These are phyloP conservation scores for Phyllosticta citriasiana DNA, from an alignment of 2,329 filamentous ascomycete species.

Conservation along the genomic window DNA sequence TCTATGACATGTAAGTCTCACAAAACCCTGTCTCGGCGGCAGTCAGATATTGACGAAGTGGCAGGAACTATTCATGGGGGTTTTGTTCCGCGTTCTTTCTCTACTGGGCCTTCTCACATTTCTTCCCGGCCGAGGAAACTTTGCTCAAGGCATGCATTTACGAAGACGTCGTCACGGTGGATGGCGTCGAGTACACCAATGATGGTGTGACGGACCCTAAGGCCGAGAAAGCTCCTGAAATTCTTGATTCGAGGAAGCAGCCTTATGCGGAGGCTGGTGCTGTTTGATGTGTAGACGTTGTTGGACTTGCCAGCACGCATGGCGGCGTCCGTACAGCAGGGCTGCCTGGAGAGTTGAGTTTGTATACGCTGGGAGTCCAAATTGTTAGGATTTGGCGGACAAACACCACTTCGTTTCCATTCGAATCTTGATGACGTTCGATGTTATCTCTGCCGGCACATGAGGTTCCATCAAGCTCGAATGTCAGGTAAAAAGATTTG, in stretches of 20 bases:
- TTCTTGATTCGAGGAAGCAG: background rate
- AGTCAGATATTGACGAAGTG: background rate
- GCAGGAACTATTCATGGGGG: conserved; percentile 24
- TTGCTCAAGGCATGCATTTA: conserved; percentile 18
- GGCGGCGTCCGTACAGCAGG: too few relatives aligned
- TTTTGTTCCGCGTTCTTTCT: conserved; percentile 27
- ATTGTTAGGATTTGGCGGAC: too few relatives aligned
- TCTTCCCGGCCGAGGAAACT: conserved; percentile 24
- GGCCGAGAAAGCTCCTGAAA: background rate
- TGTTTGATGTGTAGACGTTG: background rate
- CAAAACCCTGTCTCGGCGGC: conserved; percentile 10
- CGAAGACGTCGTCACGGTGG: conserved; percentile 22
- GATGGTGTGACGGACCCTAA: background rate
- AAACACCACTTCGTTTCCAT: too few relatives aligned
- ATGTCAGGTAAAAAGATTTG: too few relatives aligned
- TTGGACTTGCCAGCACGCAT: too few relatives aligned
- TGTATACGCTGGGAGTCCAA: too few relatives aligned
- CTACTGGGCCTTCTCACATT: conserved; percentile 21
- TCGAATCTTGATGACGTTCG: too few relatives aligned
- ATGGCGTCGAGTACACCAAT: conserved; percentile 3
- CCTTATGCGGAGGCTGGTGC: background rate
- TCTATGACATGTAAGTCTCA: conserved; percentile 22
- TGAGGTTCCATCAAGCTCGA: too few relatives aligned
- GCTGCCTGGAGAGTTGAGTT: too few relatives aligned
- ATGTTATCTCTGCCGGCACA: too few relatives aligned